Conservation (phyloP, 495 filamentous ascomycete species). For the Penicillium manginii region DNA sequence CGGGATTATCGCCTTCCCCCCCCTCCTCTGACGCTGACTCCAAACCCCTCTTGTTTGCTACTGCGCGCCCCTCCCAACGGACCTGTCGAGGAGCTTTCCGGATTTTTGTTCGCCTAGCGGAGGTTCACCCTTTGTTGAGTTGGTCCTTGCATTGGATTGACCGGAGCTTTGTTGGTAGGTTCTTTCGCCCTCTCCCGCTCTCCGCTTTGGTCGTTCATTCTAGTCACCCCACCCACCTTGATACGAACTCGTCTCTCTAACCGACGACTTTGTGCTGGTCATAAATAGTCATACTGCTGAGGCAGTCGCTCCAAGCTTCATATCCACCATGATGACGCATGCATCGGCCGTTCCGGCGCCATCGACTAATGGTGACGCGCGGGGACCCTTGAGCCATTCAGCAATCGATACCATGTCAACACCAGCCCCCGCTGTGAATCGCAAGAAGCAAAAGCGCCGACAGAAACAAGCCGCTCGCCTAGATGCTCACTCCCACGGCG, state of each 20-base stretch:
- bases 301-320: conserved; percentile 26
- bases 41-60: conserved; percentile 29
- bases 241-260: conserved; percentile 12
- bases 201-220: conserved; percentile 25
- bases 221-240: conserved; percentile 24
- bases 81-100: conserved; percentile 19
- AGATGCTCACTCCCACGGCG: conserved; percentile 23
- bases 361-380: conserved; percentile 41
- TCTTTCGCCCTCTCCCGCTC: conserved; percentile 37
- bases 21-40: conserved; percentile 28
- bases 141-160: conserved; percentile 23
- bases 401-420: conserved; percentile 34
- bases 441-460: conserved; percentile 89
- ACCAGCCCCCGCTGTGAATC: conserved; percentile 62
- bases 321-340: conserved; percentile 40
- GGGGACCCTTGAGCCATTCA: conserved; percentile 32
- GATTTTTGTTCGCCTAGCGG: conserved; percentile 11
- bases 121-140: conserved; percentile 24
- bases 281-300: conserved; percentile 20
- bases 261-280: not conserved
- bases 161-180: conserved; percentile 39
- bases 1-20: conserved; percentile 32
- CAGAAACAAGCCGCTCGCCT: conserved; percentile 75
- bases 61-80: conserved; percentile 7
- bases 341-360: conserved; percentile 36